phyloP scores from a whole-genome alignment of 805 yeast genomes.

The Metschnikowia henanensis region DNA sequence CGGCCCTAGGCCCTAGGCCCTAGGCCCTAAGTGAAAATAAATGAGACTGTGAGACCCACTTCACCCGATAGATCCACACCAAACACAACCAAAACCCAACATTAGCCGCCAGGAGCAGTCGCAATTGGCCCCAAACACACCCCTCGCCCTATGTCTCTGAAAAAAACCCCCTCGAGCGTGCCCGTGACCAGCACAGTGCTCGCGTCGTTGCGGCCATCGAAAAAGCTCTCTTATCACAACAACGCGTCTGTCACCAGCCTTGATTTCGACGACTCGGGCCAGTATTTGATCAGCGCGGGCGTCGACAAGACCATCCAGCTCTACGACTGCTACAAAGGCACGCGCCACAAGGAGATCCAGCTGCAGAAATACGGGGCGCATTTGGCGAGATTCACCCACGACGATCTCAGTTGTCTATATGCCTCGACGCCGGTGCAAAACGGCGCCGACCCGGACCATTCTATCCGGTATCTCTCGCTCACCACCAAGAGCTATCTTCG shows the following conservation, averaged over 20 bases:
- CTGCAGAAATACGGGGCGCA: slow-evolving; percentile 94
- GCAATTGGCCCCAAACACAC: no score
- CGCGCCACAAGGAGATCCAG: slow-evolving; percentile 63
- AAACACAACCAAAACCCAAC: no score
- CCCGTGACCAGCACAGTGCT: slow-evolving; percentile 27
- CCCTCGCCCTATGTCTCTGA: no score
- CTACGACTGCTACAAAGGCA: slow-evolving; percentile 73
- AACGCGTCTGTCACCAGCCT: slow-evolving; percentile 63
- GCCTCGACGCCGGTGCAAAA: slow-evolving; percentile 62
- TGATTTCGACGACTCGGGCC: slow-evolving; percentile 84
- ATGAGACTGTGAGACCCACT: background rate
- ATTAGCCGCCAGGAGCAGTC: no score
- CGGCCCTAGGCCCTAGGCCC: background rate
- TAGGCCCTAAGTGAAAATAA: background rate
- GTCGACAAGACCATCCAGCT: slow-evolving; percentile 81
- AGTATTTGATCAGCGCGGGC: slow-evolving; percentile 71
- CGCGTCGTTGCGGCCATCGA: slow-evolving; percentile 35
- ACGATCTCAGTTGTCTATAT: slow-evolving; percentile 68
- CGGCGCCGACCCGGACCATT: slow-evolving; percentile 56
- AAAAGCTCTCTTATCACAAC: slow-evolving; percentile 51
- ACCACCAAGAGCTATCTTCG: slow-evolving; percentile 78
- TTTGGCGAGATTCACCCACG: slow-evolving; percentile 79
- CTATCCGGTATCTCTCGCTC: slow-evolving; percentile 72
- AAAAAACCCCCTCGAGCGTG: slow-evolving; percentile 25
- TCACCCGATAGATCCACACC: no score